Percentiles rank a stretch among this genome's conserved stretches.
phyloP scores from a whole-genome alignment of 441 rosid genomes.

The Erodium moschatum region DNA sequence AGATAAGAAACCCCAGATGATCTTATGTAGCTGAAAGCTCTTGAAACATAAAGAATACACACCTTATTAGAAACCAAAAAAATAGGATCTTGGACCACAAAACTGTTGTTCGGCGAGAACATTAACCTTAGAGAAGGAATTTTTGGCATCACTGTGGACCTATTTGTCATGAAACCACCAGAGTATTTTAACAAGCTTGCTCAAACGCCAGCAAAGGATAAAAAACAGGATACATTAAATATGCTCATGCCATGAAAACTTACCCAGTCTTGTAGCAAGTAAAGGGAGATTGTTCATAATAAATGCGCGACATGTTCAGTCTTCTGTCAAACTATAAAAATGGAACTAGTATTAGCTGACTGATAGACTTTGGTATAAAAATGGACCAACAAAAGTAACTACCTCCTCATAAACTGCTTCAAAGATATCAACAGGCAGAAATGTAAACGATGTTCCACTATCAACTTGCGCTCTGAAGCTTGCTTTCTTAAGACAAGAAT shows the following conservation, averaged over 20 bases:
- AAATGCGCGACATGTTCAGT: conserved; percentile 41
- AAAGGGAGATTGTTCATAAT: conserved; percentile 46
- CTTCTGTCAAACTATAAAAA: conserved; percentile 45
- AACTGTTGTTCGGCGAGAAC: conserved; percentile 59
- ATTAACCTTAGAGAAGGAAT: conserved; percentile 53
- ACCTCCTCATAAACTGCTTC: conserved; percentile 53
- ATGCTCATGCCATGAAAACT: conserved; percentile 15
- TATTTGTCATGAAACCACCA: conserved; percentile 22
- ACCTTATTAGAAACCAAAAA: conserved; percentile 42
- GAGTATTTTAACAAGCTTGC: conserved; percentile 3
- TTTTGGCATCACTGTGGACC: conserved; percentile 35
- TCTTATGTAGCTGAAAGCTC: not conserved
- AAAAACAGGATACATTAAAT: not conserved
- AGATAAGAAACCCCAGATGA: not conserved
- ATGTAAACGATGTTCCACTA: conserved; percentile 75
- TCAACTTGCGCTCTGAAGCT: conserved; percentile 50
- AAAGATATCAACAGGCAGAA: conserved; percentile 47
- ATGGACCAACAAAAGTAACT: conserved; percentile 10
- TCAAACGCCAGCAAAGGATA: not conserved
- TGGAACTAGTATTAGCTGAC: conserved; percentile 14
- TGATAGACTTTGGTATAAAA: conserved; percentile 4
- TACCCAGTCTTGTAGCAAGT: conserved; percentile 73
- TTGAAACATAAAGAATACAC: conserved; percentile 12
- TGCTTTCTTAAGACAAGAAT: conserved; percentile 52
- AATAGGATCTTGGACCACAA: conserved; percentile 57